These are phyloP conservation scores for Lactarius quietus DNA, from an alignment of 768 basidiomycete species.

Conservation along the genomic window DNA sequence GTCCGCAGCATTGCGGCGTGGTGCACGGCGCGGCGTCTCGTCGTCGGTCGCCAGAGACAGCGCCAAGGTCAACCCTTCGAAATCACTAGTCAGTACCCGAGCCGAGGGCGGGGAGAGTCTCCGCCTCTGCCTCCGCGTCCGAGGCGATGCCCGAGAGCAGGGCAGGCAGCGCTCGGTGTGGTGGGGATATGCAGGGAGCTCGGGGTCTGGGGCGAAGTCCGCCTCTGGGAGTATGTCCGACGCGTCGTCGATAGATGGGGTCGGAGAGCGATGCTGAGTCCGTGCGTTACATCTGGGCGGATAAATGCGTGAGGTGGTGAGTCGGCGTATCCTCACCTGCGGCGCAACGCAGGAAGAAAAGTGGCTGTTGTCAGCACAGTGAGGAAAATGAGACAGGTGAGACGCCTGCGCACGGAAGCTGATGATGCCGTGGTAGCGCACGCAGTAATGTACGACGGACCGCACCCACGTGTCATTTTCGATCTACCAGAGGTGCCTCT, in stretches of 20 bases:
- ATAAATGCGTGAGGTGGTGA: slow-evolving; percentile 72
- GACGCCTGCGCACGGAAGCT: slow-evolving; percentile 65
- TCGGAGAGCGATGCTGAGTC: slow-evolving; percentile 46
- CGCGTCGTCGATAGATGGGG: slow-evolving; percentile 36
- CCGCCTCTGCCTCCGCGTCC: slow-evolving; percentile 33
- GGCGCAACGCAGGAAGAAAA: not conserved
- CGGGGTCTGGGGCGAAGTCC: slow-evolving; percentile 30
- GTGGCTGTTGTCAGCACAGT: no score
- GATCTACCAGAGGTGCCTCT: slow-evolving; percentile 75
- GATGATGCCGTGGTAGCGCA: slow-evolving; percentile 73
- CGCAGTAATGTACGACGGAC: slow-evolving; percentile 80
- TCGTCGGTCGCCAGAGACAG: slow-evolving; percentile 36
- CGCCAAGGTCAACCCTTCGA: slow-evolving; percentile 27
- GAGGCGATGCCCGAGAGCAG: no score
- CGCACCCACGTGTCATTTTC: slow-evolving; percentile 68
- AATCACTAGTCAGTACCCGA: slow-evolving; percentile 2
- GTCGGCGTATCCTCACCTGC: slow-evolving; percentile 55
- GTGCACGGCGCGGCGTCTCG: slow-evolving; percentile 27
- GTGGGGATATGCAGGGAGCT: not conserved
- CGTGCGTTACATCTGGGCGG: slow-evolving; percentile 67
- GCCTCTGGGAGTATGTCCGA: slow-evolving; percentile 28
- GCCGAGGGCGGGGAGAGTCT: slow-evolving; percentile 11
- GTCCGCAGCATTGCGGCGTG: slow-evolving; percentile 29
- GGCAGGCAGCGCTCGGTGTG: no score
- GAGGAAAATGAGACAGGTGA: not conserved